These are phyloP conservation scores for Coleophoma cylindrospora DNA, from an alignment of 2,329 filamentous ascomycete species.

Conservation along the genomic window DNA sequence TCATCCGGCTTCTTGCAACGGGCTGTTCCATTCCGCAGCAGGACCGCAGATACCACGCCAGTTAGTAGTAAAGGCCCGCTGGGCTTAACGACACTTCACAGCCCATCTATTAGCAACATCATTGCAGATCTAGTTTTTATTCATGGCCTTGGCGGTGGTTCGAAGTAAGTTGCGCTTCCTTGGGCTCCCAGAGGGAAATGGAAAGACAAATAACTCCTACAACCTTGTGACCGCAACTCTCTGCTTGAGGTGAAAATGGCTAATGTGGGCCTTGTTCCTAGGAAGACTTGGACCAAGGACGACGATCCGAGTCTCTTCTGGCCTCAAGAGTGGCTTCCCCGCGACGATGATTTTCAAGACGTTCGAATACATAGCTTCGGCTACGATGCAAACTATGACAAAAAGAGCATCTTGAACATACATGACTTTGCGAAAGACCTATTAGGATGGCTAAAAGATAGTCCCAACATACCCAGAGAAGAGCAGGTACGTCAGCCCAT, in stretches of 20 bases:
- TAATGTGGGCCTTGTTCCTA: background rate
- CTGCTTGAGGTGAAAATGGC: too few relatives aligned
- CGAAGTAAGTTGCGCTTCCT: background rate
- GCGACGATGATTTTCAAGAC: constrained; percentile 24
- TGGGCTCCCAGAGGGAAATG: too few relatives aligned
- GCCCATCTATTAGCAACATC: background rate
- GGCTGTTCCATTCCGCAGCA: too few relatives aligned
- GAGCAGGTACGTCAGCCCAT: too few relatives aligned
- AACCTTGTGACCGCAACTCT: too few relatives aligned
- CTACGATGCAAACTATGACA: constrained; percentile 9
- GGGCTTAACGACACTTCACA: background rate
- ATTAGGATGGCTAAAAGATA: background rate
- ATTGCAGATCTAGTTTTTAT: constrained; percentile 31
- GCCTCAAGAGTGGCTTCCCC: constrained; percentile 29
- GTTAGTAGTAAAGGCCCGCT: background rate
- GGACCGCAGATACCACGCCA: too few relatives aligned
- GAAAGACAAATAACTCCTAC: too few relatives aligned
- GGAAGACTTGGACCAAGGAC: constrained; percentile 29
- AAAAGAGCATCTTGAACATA: background rate
- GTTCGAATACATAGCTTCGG: constrained; percentile 27
- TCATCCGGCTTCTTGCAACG: too few relatives aligned
- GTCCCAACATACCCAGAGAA: background rate
- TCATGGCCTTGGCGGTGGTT: constrained; percentile 32
- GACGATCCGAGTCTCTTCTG: constrained; percentile 21
- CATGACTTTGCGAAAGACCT: background rate